These are phyloP conservation scores for Anthracocystis setariae DNA, from an alignment of 1,284 basidiomycete genomes.

Conservation along the genomic window DNA sequence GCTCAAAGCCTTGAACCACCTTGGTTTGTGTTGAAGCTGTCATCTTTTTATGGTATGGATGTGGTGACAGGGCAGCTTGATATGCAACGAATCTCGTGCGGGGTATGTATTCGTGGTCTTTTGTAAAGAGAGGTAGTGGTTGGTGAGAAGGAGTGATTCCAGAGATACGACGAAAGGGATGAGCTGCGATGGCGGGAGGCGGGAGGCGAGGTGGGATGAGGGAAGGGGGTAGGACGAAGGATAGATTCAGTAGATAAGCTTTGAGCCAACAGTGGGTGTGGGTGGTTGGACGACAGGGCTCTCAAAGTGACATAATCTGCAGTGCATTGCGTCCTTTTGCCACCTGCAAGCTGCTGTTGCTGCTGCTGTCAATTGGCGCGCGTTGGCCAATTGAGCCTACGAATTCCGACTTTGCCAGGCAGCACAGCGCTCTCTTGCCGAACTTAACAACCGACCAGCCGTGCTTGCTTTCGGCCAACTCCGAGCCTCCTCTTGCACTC, in stretches of 20 bases:
- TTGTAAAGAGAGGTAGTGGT: too few species aligned
- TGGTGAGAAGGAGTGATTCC: too few species aligned
- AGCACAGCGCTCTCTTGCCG: constrained; percentile 15
- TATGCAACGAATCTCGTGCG: not conserved
- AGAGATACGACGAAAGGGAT: too few species aligned
- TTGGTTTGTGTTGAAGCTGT: constrained; percentile 20
- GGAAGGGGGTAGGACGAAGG: too few species aligned
- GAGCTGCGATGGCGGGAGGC: too few species aligned
- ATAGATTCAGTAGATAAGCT: not conserved
- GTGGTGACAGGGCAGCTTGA: not conserved
- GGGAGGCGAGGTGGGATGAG: too few species aligned
- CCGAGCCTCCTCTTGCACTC: constrained; percentile 7
- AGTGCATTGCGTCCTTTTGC: constrained; percentile 7
- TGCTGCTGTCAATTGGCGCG: constrained; percentile 3
- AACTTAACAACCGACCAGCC: constrained; percentile 2
- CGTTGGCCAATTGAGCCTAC: not conserved
- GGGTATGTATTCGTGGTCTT: too few species aligned
- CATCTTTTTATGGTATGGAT: constrained; percentile 19
- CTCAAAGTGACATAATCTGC: not conserved
- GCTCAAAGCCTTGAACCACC: constrained; percentile 39
- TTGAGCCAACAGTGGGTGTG: too few species aligned
- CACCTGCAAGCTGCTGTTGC: too few species aligned
- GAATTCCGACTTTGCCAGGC: constrained; percentile 2
- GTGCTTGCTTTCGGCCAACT: constrained; percentile 16
- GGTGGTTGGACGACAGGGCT: too few species aligned